A percentile compares a stretch with the other conserved stretches of the same genome.
These are phyloP conservation scores for Boletus subcaerulescens DNA, from an alignment of 768 basidiomycete genomes.

Conservation along the genomic window DNA sequence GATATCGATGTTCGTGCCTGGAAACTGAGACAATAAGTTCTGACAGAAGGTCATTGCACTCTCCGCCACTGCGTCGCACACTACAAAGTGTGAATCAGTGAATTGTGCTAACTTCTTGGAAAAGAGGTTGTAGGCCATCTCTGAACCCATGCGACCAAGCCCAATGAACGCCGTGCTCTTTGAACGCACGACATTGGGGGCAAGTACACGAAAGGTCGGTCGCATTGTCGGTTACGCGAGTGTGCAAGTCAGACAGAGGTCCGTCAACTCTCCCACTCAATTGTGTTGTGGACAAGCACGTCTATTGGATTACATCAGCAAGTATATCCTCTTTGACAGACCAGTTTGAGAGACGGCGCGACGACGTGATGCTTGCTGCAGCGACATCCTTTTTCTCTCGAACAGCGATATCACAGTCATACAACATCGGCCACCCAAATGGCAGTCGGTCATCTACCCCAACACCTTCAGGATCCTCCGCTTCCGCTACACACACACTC, in stretches of 20 bases:
- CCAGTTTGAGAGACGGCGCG: background rate
- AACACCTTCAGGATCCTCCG: conserved; percentile 31
- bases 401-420: conserved; percentile 78
- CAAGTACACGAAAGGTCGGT: conserved; percentile 42
- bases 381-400: conserved; percentile 82
- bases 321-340: background rate
- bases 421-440: conserved; percentile 52
- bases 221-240: conserved; percentile 40
- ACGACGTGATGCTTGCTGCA: conserved; percentile 62
- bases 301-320: conserved; percentile 10
- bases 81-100: conserved; percentile 58
- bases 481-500: conserved; percentile 36
- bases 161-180: conserved; percentile 77
- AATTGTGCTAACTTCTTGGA: conserved; percentile 60
- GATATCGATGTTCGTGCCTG: conserved; percentile 55
- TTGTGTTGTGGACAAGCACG: no score
- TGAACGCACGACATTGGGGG: conserved; percentile 36
- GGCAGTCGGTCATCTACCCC: conserved; percentile 39
- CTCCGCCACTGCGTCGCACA: conserved; percentile 73
- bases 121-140: conserved; percentile 86
- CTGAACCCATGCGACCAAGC: conserved; percentile 83
- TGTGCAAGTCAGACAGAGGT: background rate
- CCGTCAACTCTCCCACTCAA: background rate
- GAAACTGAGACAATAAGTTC: conserved; percentile 55
- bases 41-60: conserved; percentile 54